phyloP scores from a whole-genome alignment of 2,329 filamentous ascomycete species.

The Stylonectria norvegica region DNA sequence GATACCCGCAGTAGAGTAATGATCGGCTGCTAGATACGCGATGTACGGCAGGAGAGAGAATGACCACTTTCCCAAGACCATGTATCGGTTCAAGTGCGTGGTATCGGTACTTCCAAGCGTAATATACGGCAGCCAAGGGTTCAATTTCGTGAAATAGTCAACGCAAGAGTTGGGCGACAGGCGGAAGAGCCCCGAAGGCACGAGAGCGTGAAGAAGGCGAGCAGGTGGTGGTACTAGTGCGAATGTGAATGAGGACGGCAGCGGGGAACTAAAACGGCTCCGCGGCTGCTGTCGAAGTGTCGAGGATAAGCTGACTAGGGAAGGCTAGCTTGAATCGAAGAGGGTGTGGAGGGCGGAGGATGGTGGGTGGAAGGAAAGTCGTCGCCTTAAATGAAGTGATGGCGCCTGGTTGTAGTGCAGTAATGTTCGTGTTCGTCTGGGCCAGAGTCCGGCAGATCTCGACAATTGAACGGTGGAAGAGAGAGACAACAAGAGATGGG shows the following conservation, averaged over 20 bases:
- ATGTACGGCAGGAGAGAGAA: too few species aligned
- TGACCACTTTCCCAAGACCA: too few species aligned
- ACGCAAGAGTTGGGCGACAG: too few species aligned
- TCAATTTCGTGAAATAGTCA: too few species aligned
- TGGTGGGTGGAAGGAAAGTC: constrained; percentile 17
- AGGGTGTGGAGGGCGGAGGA: constrained; percentile 25
- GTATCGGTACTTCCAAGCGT: too few species aligned
- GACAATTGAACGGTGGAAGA: not conserved
- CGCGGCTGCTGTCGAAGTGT: constrained; percentile 18
- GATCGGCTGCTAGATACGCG: too few species aligned
- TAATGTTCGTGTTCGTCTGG: constrained; percentile 13
- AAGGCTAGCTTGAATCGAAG: constrained; percentile 21
- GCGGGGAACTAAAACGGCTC: constrained; percentile 24
- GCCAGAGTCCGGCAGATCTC: constrained; percentile 7
- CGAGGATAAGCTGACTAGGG: constrained; percentile 20
- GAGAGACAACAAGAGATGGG: not conserved
- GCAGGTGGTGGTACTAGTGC: constrained; percentile 28
- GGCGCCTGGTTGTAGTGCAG: constrained; percentile 17
- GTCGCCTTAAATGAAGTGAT: too few species aligned
- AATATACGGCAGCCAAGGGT: too few species aligned
- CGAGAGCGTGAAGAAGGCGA: constrained; percentile 18
- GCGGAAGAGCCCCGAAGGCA: constrained; percentile 4
- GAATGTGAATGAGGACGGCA: constrained; percentile 19
- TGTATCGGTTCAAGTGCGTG: too few species aligned
- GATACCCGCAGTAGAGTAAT: too few species aligned